A percentile compares a stretch with the other conserved stretches of the same genome.
Evolutionary conservation across 1,139 yeast genomes (phyloP).

Genomic region (Geotrichum australiense): DNA sequence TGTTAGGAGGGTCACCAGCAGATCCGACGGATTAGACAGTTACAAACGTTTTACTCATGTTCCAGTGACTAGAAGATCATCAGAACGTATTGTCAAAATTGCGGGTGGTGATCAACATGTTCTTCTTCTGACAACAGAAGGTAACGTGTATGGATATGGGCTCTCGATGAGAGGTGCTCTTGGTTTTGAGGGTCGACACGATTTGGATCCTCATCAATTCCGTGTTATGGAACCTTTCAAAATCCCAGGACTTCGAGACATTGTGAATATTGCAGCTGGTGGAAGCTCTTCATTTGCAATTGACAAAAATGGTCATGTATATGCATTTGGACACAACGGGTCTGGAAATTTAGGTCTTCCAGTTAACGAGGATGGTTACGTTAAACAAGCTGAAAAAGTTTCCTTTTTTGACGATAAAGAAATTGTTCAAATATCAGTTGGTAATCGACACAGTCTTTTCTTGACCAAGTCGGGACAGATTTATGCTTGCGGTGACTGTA

Average conservation of each 20-base stretch:
- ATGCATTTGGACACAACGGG: constrained; percentile 93
- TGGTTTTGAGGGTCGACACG: constrained; percentile 54
- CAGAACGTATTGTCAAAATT: constrained; percentile 74
- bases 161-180: too few species aligned
- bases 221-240: constrained; percentile 32
- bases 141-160: constrained; percentile 92
- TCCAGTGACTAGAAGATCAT: too few species aligned
- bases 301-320: constrained; percentile 60
- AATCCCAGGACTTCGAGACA: constrained; percentile 47
- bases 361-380: constrained; percentile 57
- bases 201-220: constrained; percentile 29
- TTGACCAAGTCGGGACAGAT: constrained; percentile 64
- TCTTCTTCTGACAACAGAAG: constrained; percentile 73
- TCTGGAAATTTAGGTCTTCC: constrained; percentile 90
- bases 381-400: constrained; percentile 65
- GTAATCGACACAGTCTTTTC: constrained; percentile 90
- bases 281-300: constrained; percentile 96
- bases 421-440: constrained; percentile 69
- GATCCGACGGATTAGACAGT: too few species aligned
- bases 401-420: constrained; percentile 51
- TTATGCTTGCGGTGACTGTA: constrained; percentile 83
- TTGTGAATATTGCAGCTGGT: constrained; percentile 81
- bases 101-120: constrained; percentile 93
- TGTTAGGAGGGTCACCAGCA: constrained; percentile 71
- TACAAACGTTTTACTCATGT: constrained; percentile 54